A percentile compares a stretch with the other conserved stretches of the same genome.
These are phyloP conservation scores for Vigna mungo DNA, from an alignment of 306 rosid genomes.

Conservation along the genomic window DNA sequence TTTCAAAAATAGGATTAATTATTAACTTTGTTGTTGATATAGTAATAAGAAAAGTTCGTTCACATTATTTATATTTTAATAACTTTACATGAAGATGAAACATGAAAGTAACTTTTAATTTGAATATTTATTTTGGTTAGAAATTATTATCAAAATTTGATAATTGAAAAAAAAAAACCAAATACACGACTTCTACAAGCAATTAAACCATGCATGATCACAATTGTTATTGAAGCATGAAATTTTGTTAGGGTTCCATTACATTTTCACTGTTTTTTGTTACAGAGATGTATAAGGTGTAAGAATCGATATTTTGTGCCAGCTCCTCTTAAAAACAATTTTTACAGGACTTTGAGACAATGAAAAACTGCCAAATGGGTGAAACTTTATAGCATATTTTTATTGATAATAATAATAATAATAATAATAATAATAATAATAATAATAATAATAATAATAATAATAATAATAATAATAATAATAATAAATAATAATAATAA, in stretches of 20 bases:
- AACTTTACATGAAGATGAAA: too few species aligned
- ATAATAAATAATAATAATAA: too few species aligned
- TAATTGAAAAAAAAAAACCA: background rate
- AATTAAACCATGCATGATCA: slow-evolving; percentile 23
- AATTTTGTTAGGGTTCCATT: slow-evolving; percentile 44
- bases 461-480: too few species aligned
- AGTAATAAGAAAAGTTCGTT: too few species aligned
- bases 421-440: too few species aligned
- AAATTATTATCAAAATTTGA: too few species aligned
- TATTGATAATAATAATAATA: slow-evolving; percentile 52
- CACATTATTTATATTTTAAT: too few species aligned
- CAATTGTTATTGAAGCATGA: background rate
- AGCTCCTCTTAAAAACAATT: slow-evolving; percentile 23
- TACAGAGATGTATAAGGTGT: slow-evolving; percentile 42
- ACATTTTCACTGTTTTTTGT: slow-evolving; percentile 46
- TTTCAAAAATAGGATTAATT: too few species aligned
- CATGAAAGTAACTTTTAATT: too few species aligned
- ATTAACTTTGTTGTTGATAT: too few species aligned
- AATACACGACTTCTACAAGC: background rate
- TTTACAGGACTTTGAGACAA: slow-evolving; percentile 51
- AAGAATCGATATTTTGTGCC: slow-evolving; percentile 47
- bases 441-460: too few species aligned
- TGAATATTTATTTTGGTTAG: too few species aligned
- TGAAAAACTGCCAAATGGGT: slow-evolving; percentile 68
- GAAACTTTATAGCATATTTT: slow-evolving; percentile 60